Evolutionary conservation across 257 asterid species (phyloP).

Genomic region (Plectranthus barbatus): DNA sequence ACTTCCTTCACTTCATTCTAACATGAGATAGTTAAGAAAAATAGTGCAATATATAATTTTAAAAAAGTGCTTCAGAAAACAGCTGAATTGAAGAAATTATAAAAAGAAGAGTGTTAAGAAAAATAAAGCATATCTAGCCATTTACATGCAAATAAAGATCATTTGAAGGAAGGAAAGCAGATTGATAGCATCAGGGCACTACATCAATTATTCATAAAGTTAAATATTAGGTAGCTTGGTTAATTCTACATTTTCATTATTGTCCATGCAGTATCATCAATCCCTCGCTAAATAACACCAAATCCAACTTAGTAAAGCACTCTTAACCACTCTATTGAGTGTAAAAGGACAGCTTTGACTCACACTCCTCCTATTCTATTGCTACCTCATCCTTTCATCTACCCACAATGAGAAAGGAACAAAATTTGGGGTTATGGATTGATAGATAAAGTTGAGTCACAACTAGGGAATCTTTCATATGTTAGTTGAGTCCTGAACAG

Average conservation of each 20-base stretch:
- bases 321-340: constrained; percentile 11
- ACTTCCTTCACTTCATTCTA: constrained; percentile 6
- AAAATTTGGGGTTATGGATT: constrained; percentile 1
- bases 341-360: background rate
- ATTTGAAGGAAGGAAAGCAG: background rate
- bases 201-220: background rate
- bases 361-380: constrained; percentile 1
- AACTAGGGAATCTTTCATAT: constrained; percentile 8
- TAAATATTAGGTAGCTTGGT: background rate
- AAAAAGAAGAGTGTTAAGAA: background rate
- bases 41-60: too few relatives aligned
- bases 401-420: background rate
- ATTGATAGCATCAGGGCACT: constrained; percentile 4
- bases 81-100: background rate
- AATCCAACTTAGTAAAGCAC: background rate
- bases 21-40: background rate
- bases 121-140: constrained; percentile 1
- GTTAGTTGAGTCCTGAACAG: constrained; percentile 11
- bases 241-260: background rate
- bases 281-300: background rate
- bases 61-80: too few relatives aligned
- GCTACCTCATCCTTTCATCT: constrained; percentile 3
- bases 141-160: background rate
- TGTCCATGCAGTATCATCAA: background rate
- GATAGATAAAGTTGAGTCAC: constrained; percentile 10